A percentile compares a stretch with the other conserved stretches of the same genome.
Evolutionary conservation across 176 grass and related monocot species (phyloP).

Genomic region (Cymbopogon citratus): DNA sequence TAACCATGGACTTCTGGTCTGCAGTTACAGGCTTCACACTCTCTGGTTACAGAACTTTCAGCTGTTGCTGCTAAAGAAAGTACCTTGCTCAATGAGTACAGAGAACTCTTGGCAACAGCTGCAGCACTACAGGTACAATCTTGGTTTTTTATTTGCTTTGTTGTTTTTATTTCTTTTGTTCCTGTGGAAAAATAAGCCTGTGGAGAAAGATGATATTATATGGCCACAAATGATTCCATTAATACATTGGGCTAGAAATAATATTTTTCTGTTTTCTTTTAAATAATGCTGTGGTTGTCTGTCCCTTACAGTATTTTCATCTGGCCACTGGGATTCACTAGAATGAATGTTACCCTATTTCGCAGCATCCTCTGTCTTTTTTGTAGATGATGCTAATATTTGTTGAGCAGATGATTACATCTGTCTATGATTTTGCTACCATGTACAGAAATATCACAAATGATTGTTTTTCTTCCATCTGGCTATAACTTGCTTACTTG

Average conservation of each 20-base stretch:
- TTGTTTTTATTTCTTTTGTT: conserved; percentile 9
- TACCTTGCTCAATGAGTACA: conserved; percentile 63
- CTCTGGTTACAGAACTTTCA: conserved; percentile 82
- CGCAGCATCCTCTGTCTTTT: neutral
- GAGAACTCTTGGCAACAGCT: conserved; percentile 64
- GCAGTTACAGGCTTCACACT: conserved; percentile 65
- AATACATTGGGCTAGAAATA: neutral
- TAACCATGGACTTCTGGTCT: conserved; percentile 35
- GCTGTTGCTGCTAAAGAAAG: conserved; percentile 69
- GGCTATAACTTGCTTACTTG: neutral
- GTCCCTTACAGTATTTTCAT: neutral
- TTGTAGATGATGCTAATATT: neutral
- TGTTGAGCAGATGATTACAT: neutral
- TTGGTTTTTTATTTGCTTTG: neutral
- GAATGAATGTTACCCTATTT: neutral
- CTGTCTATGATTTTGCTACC: neutral
- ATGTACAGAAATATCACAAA: neutral
- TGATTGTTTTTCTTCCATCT: neutral
- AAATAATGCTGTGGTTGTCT: neutral
- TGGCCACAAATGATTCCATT: neutral
- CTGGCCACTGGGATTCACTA: neutral
- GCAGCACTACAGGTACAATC: conserved; percentile 65
- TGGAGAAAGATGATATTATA: neutral
- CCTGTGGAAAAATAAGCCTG: neutral
- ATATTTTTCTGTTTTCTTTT: neutral